These are phyloP conservation scores for Morella rubra DNA, from an alignment of 306 rosid genomes.

Conservation along the genomic window DNA sequence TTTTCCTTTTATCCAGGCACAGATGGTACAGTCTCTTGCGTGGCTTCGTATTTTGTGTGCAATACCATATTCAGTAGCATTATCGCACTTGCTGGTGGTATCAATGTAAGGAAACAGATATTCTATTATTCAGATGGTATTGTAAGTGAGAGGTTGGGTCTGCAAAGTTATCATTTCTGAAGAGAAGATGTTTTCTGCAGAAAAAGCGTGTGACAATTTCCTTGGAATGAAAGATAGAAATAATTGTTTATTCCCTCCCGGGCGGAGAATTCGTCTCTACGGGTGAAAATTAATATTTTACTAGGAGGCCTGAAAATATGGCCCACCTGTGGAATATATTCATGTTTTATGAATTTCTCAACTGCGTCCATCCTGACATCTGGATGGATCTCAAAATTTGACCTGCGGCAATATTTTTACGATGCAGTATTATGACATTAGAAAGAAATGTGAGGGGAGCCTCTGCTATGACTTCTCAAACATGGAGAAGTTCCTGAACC, in stretches of 20 bases:
- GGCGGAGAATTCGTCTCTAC: background rate
- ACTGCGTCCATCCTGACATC: background rate
- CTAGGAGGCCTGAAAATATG: background rate
- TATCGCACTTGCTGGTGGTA: constrained; percentile 64
- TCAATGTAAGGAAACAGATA: constrained; percentile 55
- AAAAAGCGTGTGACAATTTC: background rate
- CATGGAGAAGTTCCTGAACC: constrained; percentile 84
- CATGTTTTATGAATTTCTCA: background rate
- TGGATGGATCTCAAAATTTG: constrained; percentile 31
- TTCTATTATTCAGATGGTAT: constrained; percentile 24
- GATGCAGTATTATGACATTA: constrained; percentile 88
- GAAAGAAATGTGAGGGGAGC: constrained; percentile 80
- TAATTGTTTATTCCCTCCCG: background rate
- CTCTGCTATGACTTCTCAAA: constrained; percentile 96
- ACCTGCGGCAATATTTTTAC: constrained; percentile 21
- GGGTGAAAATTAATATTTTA: background rate
- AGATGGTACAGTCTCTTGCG: constrained; percentile 77
- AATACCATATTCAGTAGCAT: constrained; percentile 77
- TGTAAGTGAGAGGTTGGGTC: constrained; percentile 11
- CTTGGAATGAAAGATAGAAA: background rate
- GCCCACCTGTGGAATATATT: no score
- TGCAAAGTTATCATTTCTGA: background rate
- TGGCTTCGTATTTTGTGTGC: constrained; percentile 78
- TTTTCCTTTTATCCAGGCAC: constrained; percentile 61
- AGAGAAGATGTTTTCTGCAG: background rate